A percentile compares a stretch with the other conserved stretches of the same genome.
phyloP scores from a whole-genome alignment of 2,329 filamentous ascomycete genomes.

The Ceratocystis papillata region DNA sequence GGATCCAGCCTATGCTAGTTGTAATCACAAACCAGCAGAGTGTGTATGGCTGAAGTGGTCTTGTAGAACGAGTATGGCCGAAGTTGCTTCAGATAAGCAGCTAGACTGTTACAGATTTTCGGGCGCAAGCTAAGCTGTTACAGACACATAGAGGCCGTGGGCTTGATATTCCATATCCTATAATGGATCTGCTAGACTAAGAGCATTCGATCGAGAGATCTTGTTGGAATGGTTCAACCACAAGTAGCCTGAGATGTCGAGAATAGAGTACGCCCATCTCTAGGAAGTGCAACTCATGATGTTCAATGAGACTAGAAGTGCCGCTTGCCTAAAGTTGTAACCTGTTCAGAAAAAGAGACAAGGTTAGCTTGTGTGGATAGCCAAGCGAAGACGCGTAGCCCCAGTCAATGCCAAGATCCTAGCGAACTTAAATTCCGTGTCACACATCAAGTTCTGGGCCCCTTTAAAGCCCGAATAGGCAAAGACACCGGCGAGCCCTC shows the following conservation, averaged over 20 bases:
- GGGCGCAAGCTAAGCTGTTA: background rate
- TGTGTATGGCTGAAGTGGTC: background rate
- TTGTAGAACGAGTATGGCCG: background rate
- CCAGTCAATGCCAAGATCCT: conserved; percentile 5
- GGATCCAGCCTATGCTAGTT: background rate
- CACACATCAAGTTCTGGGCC: background rate
- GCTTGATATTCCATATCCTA: no score
- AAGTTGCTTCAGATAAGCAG: background rate
- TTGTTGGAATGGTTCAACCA: no score
- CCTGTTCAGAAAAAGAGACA: background rate
- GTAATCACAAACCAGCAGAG: background rate
- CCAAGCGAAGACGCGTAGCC: background rate
- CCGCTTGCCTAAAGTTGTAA: background rate
- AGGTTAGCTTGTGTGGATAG: background rate
- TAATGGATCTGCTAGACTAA: no score
- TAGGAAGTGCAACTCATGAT: background rate
- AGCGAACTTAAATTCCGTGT: conserved; percentile 7
- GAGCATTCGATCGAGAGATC: no score
- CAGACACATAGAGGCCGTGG: background rate
- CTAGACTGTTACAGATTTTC: conserved; percentile 1
- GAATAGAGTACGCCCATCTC: no score
- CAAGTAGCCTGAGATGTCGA: no score
- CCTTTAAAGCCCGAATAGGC: conserved; percentile 5
- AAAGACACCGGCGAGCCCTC: background rate
- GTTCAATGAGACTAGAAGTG: background rate